Evolutionary conservation across 2,329 filamentous ascomycete species (phyloP).

Genomic region (Colletotrichum simmondsii): DNA sequence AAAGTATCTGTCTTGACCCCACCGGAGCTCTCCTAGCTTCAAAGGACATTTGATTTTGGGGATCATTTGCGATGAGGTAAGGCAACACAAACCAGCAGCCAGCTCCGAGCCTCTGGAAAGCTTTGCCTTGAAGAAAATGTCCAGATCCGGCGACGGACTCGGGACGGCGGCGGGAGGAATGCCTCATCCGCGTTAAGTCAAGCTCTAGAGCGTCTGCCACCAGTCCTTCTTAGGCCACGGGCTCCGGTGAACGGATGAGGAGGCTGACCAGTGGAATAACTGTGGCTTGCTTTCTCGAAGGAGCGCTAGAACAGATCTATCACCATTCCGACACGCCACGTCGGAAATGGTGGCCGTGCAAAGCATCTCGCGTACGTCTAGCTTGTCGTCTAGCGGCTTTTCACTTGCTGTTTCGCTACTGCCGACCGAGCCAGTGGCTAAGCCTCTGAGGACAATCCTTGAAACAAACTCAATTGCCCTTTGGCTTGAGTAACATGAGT

Average conservation of each 20-base stretch:
- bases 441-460: neutral
- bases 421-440: neutral
- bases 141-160: constrained; percentile 6
- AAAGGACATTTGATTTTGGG: neutral
- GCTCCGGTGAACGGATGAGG: constrained; percentile 9
- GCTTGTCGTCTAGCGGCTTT: neutral
- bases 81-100: neutral
- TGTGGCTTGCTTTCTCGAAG: neutral
- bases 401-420: neutral
- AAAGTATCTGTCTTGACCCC: neutral
- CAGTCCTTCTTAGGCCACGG: constrained; percentile 10
- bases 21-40: neutral
- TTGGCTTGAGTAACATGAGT: neutral
- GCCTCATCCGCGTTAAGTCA: constrained; percentile 13
- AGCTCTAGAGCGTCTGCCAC: neutral
- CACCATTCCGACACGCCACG: neutral
- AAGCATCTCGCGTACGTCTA: neutral
- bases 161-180: constrained; percentile 12
- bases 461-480: neutral
- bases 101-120: neutral
- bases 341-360: neutral
- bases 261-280: neutral
- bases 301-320: neutral
- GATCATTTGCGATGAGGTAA: neutral
- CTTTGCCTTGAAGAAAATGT: neutral